Conservation (phyloP, 768 basidiomycete genomes). For the Hericium coralloides region DNA sequence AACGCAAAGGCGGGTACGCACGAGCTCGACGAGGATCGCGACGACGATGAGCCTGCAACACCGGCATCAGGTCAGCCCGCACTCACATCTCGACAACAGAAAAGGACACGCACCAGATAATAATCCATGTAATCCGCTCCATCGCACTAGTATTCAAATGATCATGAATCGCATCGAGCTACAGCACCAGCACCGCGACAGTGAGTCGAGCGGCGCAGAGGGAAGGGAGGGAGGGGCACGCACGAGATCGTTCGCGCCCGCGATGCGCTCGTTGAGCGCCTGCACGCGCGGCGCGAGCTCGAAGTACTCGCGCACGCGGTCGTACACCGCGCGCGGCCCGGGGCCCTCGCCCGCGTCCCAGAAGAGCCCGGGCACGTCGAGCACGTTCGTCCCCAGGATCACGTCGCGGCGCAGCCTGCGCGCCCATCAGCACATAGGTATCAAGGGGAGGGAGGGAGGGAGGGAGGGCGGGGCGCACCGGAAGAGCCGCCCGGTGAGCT, state of each 20-base stretch:
- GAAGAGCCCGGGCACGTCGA: conserved; percentile 90
- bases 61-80: too few relatives aligned
- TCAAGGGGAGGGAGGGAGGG: not conserved
- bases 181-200: not conserved
- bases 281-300: conserved; percentile 80
- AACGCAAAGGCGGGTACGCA: conserved; percentile 24
- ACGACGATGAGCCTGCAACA: conserved; percentile 72
- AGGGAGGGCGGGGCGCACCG: not conserved
- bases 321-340: conserved; percentile 80
- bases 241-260: conserved; percentile 83
- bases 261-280: conserved; percentile 81
- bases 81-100: too few relatives aligned
- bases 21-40: conserved; percentile 83
- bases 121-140: conserved; percentile 82
- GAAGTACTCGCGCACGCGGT: conserved; percentile 91
- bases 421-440: conserved; percentile 50
- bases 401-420: conserved; percentile 65
- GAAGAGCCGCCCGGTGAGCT: conserved; percentile 54
- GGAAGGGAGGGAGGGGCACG: conserved; percentile 21
- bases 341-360: conserved; percentile 68
- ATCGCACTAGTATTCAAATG: conserved; percentile 86
- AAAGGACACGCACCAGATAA: conserved; percentile 42
- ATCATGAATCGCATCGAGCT: conserved; percentile 91
- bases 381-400: conserved; percentile 85
- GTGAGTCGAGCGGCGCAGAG: too few relatives aligned